Evolutionary conservation across 148 eudicot genomes (phyloP), one percentile per base, ranked within the genome.

Genomic region (Mesembryanthemum crystallinum): DNA sequence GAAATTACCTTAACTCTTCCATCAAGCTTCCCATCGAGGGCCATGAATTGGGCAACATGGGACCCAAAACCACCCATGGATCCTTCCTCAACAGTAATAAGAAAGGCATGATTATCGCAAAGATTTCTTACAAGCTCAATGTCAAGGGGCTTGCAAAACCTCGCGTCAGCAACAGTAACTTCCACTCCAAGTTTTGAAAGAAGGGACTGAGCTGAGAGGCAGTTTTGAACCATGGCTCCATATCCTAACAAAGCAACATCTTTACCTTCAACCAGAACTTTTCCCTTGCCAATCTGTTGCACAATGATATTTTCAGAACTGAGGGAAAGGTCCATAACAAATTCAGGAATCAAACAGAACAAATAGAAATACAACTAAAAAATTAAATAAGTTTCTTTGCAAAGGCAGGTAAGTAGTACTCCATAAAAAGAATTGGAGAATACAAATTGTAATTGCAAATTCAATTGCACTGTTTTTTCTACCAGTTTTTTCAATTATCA

Each of bases 61-160:
- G 98, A 89, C 59, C 97, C 98, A 77, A 94, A 94, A 71, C 98
- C 98, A 76, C 98, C 97, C 47, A 91, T 74, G 0, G 95, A 89
- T 61, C 98, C 98, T 82, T 94, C 98, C 86, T 94, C 97, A 17
- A 89, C 98, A 5, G 97, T 94, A 45, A 94, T 84, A 49, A 94
- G 79, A 72, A 85, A 94, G n/a, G 81, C 75, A 80, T 94, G 98
- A 79, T 88, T 87, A 75, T 86, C 82, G 83, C 97, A 88, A 39
- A 94, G 88, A 54, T 73, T 68, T 71, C 98, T 85, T 14, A 90
- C 82, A 62, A 94, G 91, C 61, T 88, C 67, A 64, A 94, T 89
- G 82, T 91, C 98, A 49, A 94, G 97, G 14, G 97, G 97, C 86
- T 94, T 94, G 89, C 98, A 94, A 77, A 94, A 94, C 73, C 98